Evolutionary conservation across 1,284 basidiomycete genomes (phyloP).

Genomic region (Porodaedalea pini): DNA sequence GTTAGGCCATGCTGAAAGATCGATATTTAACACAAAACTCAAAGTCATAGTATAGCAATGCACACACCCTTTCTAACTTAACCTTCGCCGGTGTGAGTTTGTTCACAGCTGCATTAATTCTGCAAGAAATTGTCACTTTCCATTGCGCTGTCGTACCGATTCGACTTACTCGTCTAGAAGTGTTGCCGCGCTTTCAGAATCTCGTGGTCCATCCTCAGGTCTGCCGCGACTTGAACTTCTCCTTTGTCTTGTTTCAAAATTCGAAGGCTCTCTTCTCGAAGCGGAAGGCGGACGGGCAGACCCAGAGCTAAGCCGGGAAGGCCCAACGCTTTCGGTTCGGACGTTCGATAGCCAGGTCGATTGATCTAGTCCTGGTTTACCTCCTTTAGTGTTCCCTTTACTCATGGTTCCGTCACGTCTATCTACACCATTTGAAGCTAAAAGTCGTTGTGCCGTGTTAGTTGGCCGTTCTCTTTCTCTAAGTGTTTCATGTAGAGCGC

Average conservation of each 20-base stretch:
- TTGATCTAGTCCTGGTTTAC: constrained; percentile 55
- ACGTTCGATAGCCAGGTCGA: constrained; percentile 71
- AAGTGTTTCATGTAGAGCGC: constrained; percentile 14
- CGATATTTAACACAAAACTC: neutral
- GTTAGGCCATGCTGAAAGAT: constrained; percentile 68
- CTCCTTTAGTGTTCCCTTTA: constrained; percentile 46
- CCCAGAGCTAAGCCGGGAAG: constrained; percentile 37
- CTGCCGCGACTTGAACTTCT: constrained; percentile 45
- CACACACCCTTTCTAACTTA: constrained; percentile 76
- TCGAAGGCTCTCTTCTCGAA: constrained; percentile 25
- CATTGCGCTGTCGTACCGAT: neutral
- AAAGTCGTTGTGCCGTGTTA: constrained; percentile 19
- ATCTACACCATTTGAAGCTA: constrained; percentile 22
- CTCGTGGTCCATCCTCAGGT: constrained; percentile 37
- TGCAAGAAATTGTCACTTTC: constrained; percentile 29
- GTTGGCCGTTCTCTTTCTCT: constrained; percentile 18
- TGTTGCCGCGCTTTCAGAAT: constrained; percentile 47
- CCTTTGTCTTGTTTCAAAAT: constrained; percentile 19
- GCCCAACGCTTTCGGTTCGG: constrained; percentile 42
- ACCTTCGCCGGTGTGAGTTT: constrained; percentile 71
- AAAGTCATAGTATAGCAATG: neutral
- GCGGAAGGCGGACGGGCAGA: constrained; percentile 30
- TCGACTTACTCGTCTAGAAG: constrained; percentile 74
- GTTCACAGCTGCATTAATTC: constrained; percentile 74
- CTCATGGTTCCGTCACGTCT: constrained; percentile 52